Evolutionary conservation across 192 early-diverging fungal species (phyloP), one percentile per base, ranked within the genome.

Genomic region (Backusella tarrabulga): DNA sequence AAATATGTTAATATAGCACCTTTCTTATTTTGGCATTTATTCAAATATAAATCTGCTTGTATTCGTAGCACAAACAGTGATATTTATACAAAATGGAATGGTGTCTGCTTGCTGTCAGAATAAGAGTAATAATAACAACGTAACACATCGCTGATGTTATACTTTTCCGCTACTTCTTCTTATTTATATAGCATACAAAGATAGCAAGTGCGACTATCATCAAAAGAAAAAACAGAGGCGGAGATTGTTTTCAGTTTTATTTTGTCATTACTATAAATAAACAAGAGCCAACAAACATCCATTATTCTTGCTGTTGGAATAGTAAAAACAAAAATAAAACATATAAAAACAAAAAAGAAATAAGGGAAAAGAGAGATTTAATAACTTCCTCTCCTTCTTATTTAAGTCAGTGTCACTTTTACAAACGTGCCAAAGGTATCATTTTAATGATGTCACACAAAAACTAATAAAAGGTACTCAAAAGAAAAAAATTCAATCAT

Each of bases 371-470:
- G 46, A 50, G 17, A 50, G 46, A 50, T 50, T 44, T 50, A 50
- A 50, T n/a, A 50, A 50, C 46, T 19, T 50, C 17, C n/a, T 50
- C 46, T 50, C 46, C 46, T 50, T 50, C 6, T 50, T 63, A 63
- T 26, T 29, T 26, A 29, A 63, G 56, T 63, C 23, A 63, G 21
- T 63, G 23, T 63, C 56, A 63, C 56, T 63, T 50, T 50, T 50
- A 50, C n/a, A 60, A 60, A 60, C 56, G 56, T 60, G 56, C 56
- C 56, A 26, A 60, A 11, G 9, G 4, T 26, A 29, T 29, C 56
- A 29, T 29, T 29, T 60, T 63, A 63, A 63, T 63, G 56, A 63
- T 63, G 56, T 63, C 56, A 63, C 56, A 63, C 56, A 63, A 63
- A 29, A 63, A 29, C 21, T 63, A 63, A 29, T 63, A 63, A 63